phyloP scores from a whole-genome alignment of 257 asterid genomes.

The Rehmannia glutinosa region DNA sequence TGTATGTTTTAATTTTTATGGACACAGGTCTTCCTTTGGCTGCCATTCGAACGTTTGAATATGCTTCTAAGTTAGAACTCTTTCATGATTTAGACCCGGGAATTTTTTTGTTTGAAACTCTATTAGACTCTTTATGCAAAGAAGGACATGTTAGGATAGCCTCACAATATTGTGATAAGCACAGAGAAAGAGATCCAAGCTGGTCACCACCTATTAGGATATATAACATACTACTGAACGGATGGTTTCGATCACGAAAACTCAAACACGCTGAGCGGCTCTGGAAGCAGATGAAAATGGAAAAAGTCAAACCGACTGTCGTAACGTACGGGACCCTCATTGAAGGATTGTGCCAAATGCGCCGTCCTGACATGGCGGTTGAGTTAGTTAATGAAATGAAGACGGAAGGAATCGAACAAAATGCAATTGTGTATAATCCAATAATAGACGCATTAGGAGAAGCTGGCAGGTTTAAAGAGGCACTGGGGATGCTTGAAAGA shows the following conservation, averaged over 20 bases:
- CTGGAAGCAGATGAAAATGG: slow-evolving; percentile 66
- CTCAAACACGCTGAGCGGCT: slow-evolving; percentile 54
- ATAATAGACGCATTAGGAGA: slow-evolving; percentile 85
- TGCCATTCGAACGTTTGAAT: slow-evolving; percentile 67
- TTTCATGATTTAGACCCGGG: slow-evolving; percentile 25
- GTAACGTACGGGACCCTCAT: slow-evolving; percentile 83
- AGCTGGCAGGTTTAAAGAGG: slow-evolving; percentile 79
- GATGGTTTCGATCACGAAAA: slow-evolving; percentile 67
- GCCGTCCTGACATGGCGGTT: slow-evolving; percentile 56
- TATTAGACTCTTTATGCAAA: slow-evolving; percentile 78
- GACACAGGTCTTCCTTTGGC: slow-evolving; percentile 50
- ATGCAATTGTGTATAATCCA: slow-evolving; percentile 68
- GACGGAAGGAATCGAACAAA: slow-evolving; percentile 50
- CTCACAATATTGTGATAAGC: slow-evolving; percentile 45
- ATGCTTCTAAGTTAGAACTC: slow-evolving; percentile 44
- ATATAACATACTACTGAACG: slow-evolving; percentile 69
- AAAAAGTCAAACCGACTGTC: slow-evolving; percentile 46
- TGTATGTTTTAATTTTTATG: slow-evolving; percentile 2
- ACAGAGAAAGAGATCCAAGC: slow-evolving; percentile 37
- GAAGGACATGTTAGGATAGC: slow-evolving; percentile 74
- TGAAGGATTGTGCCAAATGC: slow-evolving; percentile 72
- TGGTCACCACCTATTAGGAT: slow-evolving; percentile 52
- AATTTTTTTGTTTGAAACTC: slow-evolving; percentile 48
- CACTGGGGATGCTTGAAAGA: slow-evolving; percentile 67
- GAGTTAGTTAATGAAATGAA: slow-evolving; percentile 61